Base-by-base conservation (phyloP, 768 basidiomycete species). In the Lactifluus volemus region DNA sequence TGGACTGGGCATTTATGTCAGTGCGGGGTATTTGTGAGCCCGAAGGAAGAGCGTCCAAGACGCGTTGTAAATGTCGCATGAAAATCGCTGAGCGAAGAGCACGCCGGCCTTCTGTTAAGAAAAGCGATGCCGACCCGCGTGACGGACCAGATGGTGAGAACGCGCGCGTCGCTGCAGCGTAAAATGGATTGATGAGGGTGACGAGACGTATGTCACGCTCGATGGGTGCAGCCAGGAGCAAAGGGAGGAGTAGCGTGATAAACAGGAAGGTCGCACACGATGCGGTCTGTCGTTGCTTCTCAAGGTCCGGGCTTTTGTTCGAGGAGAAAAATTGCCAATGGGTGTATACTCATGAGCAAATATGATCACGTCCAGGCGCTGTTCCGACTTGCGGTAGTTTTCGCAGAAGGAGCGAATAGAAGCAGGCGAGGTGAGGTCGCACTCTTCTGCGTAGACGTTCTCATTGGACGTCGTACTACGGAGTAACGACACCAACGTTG, bases 191-290 rank as follows among this genome's bases (percentile, higher is more conserved):
- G 69, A 95, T 81, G 44, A 93, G 78, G 58, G 85, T 85, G 69
- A 98, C 76, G 64, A 97, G 82, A n/a, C 94, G 86, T 45, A 97
- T 91, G 64, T 94, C 90, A 39, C 93, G 81, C 69, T 94, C 93
- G n/a, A 80, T 77, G 0, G 93, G 92, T 0, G 89, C 86, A 29
- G 88, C 83, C 15, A 97, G 82, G 4, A 96, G 75, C 32, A 81
- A 78, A 2, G 93, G 92, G 0, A 96, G 79, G 0, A 97, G 78
- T 6, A 90, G 76, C 1, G 92, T 94, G 7, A 82, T 78, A 5
- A 94, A 78, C 58, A 93, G 75, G 73, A 93, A 95, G 2, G 86
- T 87, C 21, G 86, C 85, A 41, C 89, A 70, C 0, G 85, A 83
- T 2, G 73, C 72, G 0, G 74, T 70, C 53, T 81, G 79, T 45